Evolutionary conservation across 2,329 filamentous ascomycete genomes (phyloP), one percentile per base, ranked within the genome.

Genomic region (Cadophora sp.): DNA sequence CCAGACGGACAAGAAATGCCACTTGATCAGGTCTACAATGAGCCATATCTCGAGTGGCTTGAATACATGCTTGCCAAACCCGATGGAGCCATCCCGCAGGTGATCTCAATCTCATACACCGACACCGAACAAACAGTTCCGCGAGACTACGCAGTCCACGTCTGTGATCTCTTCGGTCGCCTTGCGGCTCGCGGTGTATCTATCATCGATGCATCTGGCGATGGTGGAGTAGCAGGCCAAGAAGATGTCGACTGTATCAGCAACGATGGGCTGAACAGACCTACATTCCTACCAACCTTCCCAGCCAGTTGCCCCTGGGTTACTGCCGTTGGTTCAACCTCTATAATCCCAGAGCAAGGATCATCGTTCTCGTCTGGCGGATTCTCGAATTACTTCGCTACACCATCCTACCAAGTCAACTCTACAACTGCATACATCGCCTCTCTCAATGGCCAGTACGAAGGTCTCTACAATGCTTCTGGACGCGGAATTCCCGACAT

Each of bases 111-210:
- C n/a, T 90, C 87, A 0, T 91, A 91, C 75, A 88, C 87, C 59
- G 89, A 91, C 67, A 83, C 87, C 65, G 89, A 91, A 77, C 87
- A 90, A 73, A 83, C 83, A 1, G 81, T 91, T 0, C 88, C 89
- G 0, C 73, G 79, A 4, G 83, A 83, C 11, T 91, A 90, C 73
- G 87, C 87, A 22, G 78, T 81, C 59, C 82, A 83, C 58, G 86
- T 89, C 3, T 91, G 89, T 80, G 81, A 84, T 69, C 80, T 87
- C 66, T 87, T 90, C 71, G 86, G 84, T 27, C 83, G 89, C 71
- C 85, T 91, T 41, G 88, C 87, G 14, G 84, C 86, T 2, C 85
- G 88, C 20, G 89, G 89, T 27, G 84, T 89, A 1, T 85, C 85
- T 0, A 80, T 90, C 14, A 78, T 91, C 48, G 88, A 89, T 76